A percentile compares a stretch with the other conserved stretches of the same genome.
Conservation (phyloP, 306 rosid genomes). For the Lathyrus tuberosus region DNA sequence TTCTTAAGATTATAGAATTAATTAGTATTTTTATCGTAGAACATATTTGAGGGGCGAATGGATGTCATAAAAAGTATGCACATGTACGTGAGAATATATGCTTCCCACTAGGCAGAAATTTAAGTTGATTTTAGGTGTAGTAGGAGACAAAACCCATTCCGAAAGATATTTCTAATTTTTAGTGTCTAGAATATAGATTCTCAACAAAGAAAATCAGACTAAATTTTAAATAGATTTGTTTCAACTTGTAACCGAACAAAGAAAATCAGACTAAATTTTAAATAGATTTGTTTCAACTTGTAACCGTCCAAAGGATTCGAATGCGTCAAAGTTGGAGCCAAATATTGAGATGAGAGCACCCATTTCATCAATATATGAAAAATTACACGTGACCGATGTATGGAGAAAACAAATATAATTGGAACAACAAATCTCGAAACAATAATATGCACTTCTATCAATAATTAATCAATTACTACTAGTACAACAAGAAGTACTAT, state of each 20-base stretch:
- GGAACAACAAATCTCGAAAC: conserved; percentile 3
- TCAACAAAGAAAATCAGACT: neutral
- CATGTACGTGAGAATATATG: conserved; percentile 56
- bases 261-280: neutral
- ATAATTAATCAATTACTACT: neutral
- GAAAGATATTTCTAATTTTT: too few species aligned
- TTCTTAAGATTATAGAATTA: too few species aligned
- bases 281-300: neutral
- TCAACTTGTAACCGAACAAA: neutral
- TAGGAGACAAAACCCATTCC: too few species aligned
- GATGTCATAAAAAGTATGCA: neutral
- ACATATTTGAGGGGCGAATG: too few species aligned
- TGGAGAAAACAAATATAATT: neutral
- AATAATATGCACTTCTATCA: conserved; percentile 12
- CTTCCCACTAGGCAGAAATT: conserved; percentile 27
- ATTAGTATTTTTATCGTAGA: too few species aligned
- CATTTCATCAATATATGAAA: conserved; percentile 16
- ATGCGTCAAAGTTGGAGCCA: conserved; percentile 5
- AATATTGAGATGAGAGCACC: conserved; percentile 18
- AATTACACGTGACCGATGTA: neutral
- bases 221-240: neutral
- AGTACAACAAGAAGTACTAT: too few species aligned
- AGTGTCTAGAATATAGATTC: too few species aligned
- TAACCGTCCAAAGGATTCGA: too few species aligned
- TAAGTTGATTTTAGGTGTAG: neutral